Base-by-base conservation (phyloP, 2,329 filamentous ascomycete genomes). In the Didymella segeticola region DNA sequence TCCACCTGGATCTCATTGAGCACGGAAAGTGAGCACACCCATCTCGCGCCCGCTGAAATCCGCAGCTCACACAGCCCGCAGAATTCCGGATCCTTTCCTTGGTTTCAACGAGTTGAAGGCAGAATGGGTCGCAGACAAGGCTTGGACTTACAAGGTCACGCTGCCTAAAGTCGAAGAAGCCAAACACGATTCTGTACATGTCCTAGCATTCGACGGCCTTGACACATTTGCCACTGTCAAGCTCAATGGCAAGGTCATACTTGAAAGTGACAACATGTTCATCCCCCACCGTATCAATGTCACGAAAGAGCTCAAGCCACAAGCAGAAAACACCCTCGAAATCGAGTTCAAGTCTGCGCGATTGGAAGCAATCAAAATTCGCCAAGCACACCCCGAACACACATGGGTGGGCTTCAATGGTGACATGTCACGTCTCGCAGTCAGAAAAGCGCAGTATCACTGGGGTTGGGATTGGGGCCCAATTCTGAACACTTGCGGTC, bases 251-350 rank as follows among this genome's bases (percentile, higher is more conserved):
- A 63, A 74, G 1, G 67, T 75, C 22, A 81, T 88, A 7, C 74
- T 87, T 11, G 69, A 79, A 56, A 80, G 81, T 9, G 82, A 86
- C 57, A 88, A 88, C 69, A 87, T 87, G 85, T 88, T 86, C 63
- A 64, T 85, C n/a, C 78, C 80, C 7, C 78, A 87, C 59, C 79
- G 85, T 0, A 70, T 86, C 17, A 70, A 83, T 49, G 74, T 88
- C 25, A 80, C 78, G 0, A 60, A 75, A 2, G 58, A 72, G 9
- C 62, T 85, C 30, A 63, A 75, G 15, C 49, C 63, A 3, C 62
- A 63, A 6, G 47, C 54, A 11, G 64, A 64, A 0, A 86, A 86
- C 58, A 58, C 70, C 1, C 71, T 88, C 15, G 79, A 83, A 53
- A 85, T 88, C 43, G 74, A 78, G 25, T 88, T 88, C 65, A 80